Base-by-base conservation (phyloP, 2,329 filamentous ascomycete genomes). In the Sporothrix pallida region DNA sequence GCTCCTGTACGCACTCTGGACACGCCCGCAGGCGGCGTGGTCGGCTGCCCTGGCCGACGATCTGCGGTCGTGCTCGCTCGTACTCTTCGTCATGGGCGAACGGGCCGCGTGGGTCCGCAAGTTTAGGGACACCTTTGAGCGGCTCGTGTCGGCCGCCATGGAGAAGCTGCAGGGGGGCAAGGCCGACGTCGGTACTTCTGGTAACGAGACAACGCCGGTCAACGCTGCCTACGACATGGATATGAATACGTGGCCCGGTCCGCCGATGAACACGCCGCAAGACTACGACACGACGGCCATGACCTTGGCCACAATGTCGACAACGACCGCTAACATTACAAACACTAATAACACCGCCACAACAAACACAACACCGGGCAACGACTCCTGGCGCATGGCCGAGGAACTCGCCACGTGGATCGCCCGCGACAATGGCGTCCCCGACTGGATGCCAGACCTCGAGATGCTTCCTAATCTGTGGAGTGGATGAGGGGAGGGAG, bases 61-160 rank as follows among this genome's bases (percentile, higher is more conserved):
- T 63, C 82, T 86, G 68, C 83, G 84, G 52, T 84, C 84, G 3
- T 86, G 84, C 78, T 85, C 83, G 0, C 81, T 84, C 1, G 84
- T 86, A 1, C 79, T 86, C 1, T 86, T 85, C 70, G 84, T 86
- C 54, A 86, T 86, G 83, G 81, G 83, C 6, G 85, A 86, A 75
- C 81, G 84, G 48, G 84, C 84, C 9, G 78, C 81, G 0, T 85
- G 84, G 83, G 84, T 86, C 3, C 83, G 83, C 71, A 83, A 83
- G 74, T 86, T 85, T 78, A 81, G 84, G 7, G 84, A 86, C 54
- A 82, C 84, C 1, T 86, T 86, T 71, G 84, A 86, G 73, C 73
- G 84, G 1, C 81, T 86, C 2, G 83, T 84, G 44, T 83, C 83
- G 71, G 83, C 84, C 2, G 80, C 83, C 0, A 85, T 85, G 83